A percentile compares a stretch with the other conserved stretches of the same genome.
Evolutionary conservation across 768 basidiomycete genomes (phyloP).

Genomic region (Pleurotus eryngii): DNA sequence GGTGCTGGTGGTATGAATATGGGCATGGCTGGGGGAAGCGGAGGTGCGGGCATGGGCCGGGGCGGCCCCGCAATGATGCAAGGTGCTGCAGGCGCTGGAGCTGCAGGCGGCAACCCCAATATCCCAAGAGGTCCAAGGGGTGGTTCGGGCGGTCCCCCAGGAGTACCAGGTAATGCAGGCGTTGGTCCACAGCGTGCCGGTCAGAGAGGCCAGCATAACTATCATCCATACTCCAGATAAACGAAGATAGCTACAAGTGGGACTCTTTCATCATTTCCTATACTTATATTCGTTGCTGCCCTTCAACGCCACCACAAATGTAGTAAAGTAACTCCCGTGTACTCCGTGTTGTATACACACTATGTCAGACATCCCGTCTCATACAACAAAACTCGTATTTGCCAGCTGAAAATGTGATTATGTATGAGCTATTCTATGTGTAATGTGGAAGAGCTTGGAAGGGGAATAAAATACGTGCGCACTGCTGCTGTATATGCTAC

Average conservation of each 20-base stretch:
- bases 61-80: slow-evolving; percentile 27
- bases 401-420: no score
- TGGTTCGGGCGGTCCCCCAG: slow-evolving; percentile 48
- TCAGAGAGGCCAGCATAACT: slow-evolving; percentile 75
- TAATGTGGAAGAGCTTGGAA: no score
- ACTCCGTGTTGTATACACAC: no score
- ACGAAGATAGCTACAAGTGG: neutral
- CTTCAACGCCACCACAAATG: no score
- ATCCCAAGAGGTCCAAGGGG: slow-evolving; percentile 67
- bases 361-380: no score
- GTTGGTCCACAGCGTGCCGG: slow-evolving; percentile 74
- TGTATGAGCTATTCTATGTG: no score
- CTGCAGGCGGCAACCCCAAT: slow-evolving; percentile 41
- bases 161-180: slow-evolving; percentile 44
- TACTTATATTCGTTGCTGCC: no score
- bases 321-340: no score
- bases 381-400: no score
- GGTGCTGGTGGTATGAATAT: slow-evolving; percentile 38
- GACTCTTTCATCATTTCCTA: no score
- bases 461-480: no score
- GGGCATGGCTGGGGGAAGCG: slow-evolving; percentile 37
- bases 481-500: no score
- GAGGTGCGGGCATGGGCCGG: slow-evolving; percentile 36
- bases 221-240: slow-evolving; percentile 80
- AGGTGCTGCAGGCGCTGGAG: slow-evolving; percentile 22